Conservation (phyloP, 306 rosid genomes). For the Vigna reflexopilosa region DNA sequence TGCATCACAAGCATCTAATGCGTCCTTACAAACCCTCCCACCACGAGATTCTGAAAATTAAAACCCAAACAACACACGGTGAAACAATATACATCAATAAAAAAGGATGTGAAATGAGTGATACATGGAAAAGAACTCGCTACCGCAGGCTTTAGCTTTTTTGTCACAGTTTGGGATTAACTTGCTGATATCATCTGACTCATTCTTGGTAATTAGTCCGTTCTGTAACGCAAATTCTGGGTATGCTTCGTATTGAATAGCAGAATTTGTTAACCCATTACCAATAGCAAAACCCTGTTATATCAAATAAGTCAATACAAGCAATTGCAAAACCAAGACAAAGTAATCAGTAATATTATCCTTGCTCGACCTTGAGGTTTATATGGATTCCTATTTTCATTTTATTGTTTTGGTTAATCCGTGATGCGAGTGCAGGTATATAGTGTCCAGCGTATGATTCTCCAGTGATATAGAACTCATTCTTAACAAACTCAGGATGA, state of each 20-base stretch:
- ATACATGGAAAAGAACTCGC: background rate
- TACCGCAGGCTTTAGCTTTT: background rate
- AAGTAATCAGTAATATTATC: background rate
- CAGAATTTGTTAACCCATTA: background rate
- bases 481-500: constrained; percentile 67
- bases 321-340: background rate
- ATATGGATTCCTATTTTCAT: constrained; percentile 66
- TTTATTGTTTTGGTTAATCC: constrained; percentile 80
- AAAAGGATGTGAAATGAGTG: background rate
- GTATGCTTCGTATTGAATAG: background rate
- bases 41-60: constrained; percentile 25
- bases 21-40: background rate
- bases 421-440: constrained; percentile 82
- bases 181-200: background rate
- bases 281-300: background rate
- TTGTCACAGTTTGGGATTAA: background rate
- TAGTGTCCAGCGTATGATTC: constrained; percentile 97
- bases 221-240: background rate
- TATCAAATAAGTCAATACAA: background rate
- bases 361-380: constrained; percentile 68
- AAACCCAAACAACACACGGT: background rate
- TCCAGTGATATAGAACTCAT: constrained; percentile 87
- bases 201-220: background rate
- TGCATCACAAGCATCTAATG: background rate
- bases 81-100: background rate